These are phyloP conservation scores for Penicillium decumbens DNA, from an alignment of 2,329 filamentous ascomycete genomes.

Conservation along the genomic window DNA sequence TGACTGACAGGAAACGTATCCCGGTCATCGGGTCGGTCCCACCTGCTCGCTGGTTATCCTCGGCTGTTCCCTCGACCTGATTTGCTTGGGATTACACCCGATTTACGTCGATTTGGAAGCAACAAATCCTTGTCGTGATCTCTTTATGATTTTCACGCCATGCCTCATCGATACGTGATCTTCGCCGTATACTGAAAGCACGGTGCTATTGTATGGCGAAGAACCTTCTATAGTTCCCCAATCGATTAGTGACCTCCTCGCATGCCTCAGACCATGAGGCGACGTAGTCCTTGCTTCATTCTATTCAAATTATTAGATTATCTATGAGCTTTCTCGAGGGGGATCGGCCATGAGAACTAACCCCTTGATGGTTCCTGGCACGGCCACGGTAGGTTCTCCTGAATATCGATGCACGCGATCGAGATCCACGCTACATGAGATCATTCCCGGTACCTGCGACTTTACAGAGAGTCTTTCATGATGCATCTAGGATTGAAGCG, in stretches of 20 bases:
- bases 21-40: constrained; percentile 24
- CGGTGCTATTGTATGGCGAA: background rate
- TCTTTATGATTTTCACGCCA: background rate
- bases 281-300: constrained; percentile 32
- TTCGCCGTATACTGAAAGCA: background rate
- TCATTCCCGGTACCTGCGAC: background rate
- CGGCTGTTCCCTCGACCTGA: background rate
- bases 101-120: background rate
- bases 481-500: constrained; percentile 10
- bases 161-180: background rate
- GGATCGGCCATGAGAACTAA: constrained; percentile 11
- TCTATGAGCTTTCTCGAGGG: constrained; percentile 10
- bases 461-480: constrained; percentile 17
- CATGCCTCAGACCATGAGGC: constrained; percentile 16
- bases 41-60: constrained; percentile 15
- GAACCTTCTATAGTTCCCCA: background rate
- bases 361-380: constrained; percentile 16
- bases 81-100: background rate
- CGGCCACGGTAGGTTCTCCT: constrained; percentile 16
- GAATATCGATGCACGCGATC: constrained; percentile 19
- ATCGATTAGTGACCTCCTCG: constrained; percentile 19
- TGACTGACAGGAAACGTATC: constrained; percentile 23
- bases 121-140: background rate
- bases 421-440: background rate
- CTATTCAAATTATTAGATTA: constrained; percentile 20